Base-by-base conservation (phyloP, 495 filamentous ascomycete species). In the Articulospora tetracladia region DNA sequence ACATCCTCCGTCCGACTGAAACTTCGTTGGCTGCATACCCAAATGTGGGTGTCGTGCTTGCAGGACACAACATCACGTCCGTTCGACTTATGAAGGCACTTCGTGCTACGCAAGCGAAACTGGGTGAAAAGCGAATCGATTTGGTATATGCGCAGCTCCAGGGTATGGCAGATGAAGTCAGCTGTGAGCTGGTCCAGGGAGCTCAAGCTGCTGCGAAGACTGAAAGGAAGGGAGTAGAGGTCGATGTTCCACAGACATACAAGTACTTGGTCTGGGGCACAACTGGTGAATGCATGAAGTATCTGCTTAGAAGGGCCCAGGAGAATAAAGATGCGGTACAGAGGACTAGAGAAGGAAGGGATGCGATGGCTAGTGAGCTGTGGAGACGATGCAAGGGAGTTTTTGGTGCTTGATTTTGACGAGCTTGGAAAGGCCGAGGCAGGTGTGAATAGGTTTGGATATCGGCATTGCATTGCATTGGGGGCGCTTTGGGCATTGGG, bases 101-200 rank as follows among this genome's bases (percentile, higher is more conserved):
- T 25, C 79, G 82, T 34, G 76, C 79, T 10, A 59, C 74, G 36
- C 86, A 87, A 63, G 68, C 73, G 0, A 58, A 66, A 15, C 68
- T 58, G 1, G 79, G 74, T 1, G 72, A 81, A 59, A 30, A 69
- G 24, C 73, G 69, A 34, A 78, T 83, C 3, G 81, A 89, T 23
- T 77, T 96, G 17, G 84, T 84, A 26, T 96, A 92, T 72, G 93
- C 90, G 6, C 94, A 98, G 73, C 81, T 98, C 7, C 89, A 93
- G 79, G 94, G 94, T 22, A 97, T 97, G 94, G 94, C 94, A 17
- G 94, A 98, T 62, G 94, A 98, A 67, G 85, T 98, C 22, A 91
- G 86, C 73, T 89, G 90, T 62, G 87, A 90, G 66, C 75, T 97
- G 17, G 82, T 96, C 24, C 71, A 84, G 60, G 81, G 79, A 3